Base-by-base conservation (phyloP, 352 stramenopile genomes). In the Phytophthora cryptogea region DNA sequence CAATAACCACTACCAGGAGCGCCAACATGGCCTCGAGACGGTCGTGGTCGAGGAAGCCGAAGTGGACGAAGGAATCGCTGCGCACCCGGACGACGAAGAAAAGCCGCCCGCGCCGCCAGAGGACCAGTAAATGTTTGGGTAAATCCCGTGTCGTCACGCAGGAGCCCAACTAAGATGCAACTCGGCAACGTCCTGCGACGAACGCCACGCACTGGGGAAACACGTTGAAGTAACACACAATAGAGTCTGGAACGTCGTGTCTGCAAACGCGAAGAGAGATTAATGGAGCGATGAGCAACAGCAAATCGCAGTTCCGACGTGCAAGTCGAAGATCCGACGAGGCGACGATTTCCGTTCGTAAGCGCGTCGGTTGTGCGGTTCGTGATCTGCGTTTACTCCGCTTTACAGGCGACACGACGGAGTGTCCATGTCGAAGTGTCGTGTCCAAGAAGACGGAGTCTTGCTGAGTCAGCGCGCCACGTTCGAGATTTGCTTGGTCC, bases 1-100 rank as follows among this genome's bases (percentile, higher is more conserved):
- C 68, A 90, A 87, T 58, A 76, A 72, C 33, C 80, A 90, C 58
- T 86, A 69, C 55, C 60, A 78, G 48, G 58, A 80, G 49, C 58
- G 50, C 26, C 55, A 76, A 54, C 55, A 66, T 6, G 51, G 58
- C 20, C 20, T 23, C 20, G 31, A 20, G 33, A 41, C 33, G 35
- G 40, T 32, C 11, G 27, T 14, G 17, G 32, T 11, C n/a, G n/a
- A n/a, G 16, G 59, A 51, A 35, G 37, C n/a, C 6, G 54, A 61
- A 26, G 9, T 32, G 16, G 33, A 33, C 14, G 45, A 45, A 37
- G 31, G 33, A 16, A 31, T 44, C 11, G 40, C 17, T 8, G 16
- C 51, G 53, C 28, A 50, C 20, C 36, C 43, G 23, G 61, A 71
- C 31, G 61, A 68, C 13, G 61, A 74, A 39, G 61, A 74, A 40